A percentile compares a stretch with the other conserved stretches of the same genome.
These are phyloP conservation scores for Alternaria sp. DNA, from an alignment of 2,329 filamentous ascomycete species.

Conservation along the genomic window DNA sequence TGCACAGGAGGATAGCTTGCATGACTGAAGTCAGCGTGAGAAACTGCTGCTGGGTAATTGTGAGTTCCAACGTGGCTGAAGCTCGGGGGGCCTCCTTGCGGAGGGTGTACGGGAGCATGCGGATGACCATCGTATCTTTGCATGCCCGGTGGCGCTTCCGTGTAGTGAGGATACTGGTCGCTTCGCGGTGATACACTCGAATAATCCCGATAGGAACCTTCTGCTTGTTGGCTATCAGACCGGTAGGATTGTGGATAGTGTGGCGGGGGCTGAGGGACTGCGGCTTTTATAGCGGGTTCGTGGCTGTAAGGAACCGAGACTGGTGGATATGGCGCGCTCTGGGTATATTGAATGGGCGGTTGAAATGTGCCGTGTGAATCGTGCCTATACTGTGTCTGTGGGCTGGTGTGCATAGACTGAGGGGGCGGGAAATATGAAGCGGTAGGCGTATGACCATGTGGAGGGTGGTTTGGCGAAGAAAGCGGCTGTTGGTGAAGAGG, in stretches of 20 bases:
- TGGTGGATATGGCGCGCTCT: slow-evolving; percentile 31
- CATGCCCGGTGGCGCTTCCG: slow-evolving; percentile 26
- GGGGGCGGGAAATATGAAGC: slow-evolving; percentile 43
- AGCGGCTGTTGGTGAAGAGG: slow-evolving; percentile 42
- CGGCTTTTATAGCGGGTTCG: slow-evolving; percentile 25
- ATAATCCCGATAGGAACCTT: slow-evolving; percentile 28
- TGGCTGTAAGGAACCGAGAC: slow-evolving; percentile 33
- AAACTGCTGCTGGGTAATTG: slow-evolving; percentile 27
- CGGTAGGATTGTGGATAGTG: slow-evolving; percentile 36
- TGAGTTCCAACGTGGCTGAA: slow-evolving; percentile 32
- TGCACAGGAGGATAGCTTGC: slow-evolving; percentile 41
- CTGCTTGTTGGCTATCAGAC: slow-evolving; percentile 27
- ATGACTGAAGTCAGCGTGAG: slow-evolving; percentile 36
- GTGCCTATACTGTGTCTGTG: slow-evolving; percentile 30
- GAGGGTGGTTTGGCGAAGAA: slow-evolving; percentile 32
- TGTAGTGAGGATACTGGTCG: slow-evolving; percentile 33
- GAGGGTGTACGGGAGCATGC: slow-evolving; percentile 25
- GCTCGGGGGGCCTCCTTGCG: slow-evolving; percentile 24
- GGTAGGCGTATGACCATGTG: slow-evolving; percentile 35
- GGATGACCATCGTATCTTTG: slow-evolving; percentile 34
- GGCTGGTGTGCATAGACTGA: slow-evolving; percentile 36
- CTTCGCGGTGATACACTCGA: slow-evolving; percentile 29
- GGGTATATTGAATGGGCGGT: slow-evolving; percentile 31
- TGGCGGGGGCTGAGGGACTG: slow-evolving; percentile 25
- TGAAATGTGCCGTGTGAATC: slow-evolving; percentile 25